These are phyloP conservation scores for Auricularia heimuer DNA, from an alignment of 768 basidiomycete genomes.

Conservation along the genomic window DNA sequence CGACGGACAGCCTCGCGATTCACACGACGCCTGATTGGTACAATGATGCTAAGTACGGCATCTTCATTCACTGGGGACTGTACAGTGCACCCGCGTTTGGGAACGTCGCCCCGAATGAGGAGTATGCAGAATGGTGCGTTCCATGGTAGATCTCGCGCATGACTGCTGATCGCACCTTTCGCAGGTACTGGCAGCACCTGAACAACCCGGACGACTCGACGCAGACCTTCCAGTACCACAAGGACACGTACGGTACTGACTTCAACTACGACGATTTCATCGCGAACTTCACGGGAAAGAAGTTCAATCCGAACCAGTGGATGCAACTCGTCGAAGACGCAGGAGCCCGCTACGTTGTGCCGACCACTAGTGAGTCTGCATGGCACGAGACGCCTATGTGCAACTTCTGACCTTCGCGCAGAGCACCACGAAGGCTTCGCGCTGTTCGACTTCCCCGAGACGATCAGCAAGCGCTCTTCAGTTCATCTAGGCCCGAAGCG, in stretches of 20 bases:
- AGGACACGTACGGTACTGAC: constrained; percentile 36
- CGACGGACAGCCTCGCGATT: constrained; percentile 17
- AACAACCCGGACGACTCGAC: constrained; percentile 28
- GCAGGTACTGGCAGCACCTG: constrained; percentile 21
- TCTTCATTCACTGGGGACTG: constrained; percentile 19
- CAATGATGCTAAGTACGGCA: constrained; percentile 38
- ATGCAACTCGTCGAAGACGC: constrained; percentile 42
- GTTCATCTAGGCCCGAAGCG: constrained; percentile 40
- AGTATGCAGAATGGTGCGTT: constrained; percentile 51
- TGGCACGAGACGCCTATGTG: background rate
- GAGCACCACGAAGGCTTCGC: constrained; percentile 57
- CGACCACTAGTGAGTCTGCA: constrained; percentile 33
- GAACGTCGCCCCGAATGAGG: constrained; percentile 22
- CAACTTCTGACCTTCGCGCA: constrained; percentile 13
- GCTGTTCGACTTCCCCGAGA: constrained; percentile 13
- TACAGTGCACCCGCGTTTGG: background rate
- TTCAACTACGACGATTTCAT: constrained; percentile 53
- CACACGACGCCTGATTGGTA: constrained; percentile 44
- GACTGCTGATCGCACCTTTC: background rate
- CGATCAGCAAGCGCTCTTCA: background rate
- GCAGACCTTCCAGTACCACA: constrained; percentile 40
- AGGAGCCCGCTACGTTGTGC: constrained; percentile 53
- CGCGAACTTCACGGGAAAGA: constrained; percentile 38
- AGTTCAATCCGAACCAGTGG: constrained; percentile 47
- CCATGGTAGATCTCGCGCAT: constrained; percentile 18